A percentile compares a stretch with the other conserved stretches of the same genome.
phyloP scores from a whole-genome alignment of 192 early-diverging fungal genomes.

The Backusella macrospora region DNA sequence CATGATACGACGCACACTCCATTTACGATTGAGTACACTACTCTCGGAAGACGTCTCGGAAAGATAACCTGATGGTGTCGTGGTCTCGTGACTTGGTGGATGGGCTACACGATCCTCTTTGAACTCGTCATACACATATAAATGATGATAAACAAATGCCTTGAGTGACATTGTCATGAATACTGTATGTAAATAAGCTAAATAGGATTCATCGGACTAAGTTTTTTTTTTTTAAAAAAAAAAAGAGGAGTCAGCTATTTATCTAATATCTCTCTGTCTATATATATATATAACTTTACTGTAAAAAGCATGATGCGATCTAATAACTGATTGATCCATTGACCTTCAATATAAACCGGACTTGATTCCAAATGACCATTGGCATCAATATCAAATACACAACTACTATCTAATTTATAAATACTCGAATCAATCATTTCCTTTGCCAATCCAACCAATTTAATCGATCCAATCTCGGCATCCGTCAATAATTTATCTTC shows the following conservation, averaged over 20 bases:
- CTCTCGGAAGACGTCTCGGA: slow-evolving; percentile 9
- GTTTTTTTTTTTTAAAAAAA: too few relatives aligned
- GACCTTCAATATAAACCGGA: slow-evolving; percentile 38
- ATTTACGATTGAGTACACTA: slow-evolving; percentile 21
- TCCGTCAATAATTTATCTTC: slow-evolving; percentile 19
- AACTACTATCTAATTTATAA: slow-evolving; percentile 32
- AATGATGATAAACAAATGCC: slow-evolving; percentile 40
- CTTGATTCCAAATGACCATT: slow-evolving; percentile 30
- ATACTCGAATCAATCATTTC: slow-evolving; percentile 36
- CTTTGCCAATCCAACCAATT: slow-evolving; percentile 30
- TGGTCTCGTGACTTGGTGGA: background rate
- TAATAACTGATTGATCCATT: slow-evolving; percentile 40
- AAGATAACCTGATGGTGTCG: slow-evolving; percentile 8
- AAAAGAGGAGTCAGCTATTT: too few relatives aligned
- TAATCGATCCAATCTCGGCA: slow-evolving; percentile 21
- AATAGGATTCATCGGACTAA: slow-evolving; percentile 33
- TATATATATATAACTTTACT: slow-evolving; percentile 21
- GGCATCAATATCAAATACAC: slow-evolving; percentile 36
- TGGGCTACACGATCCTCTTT: background rate
- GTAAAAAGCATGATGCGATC: slow-evolving; percentile 21
- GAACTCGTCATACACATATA: slow-evolving; percentile 30
- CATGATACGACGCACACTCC: slow-evolving; percentile 37
- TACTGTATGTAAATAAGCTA: slow-evolving; percentile 40
- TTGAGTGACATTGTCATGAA: slow-evolving; percentile 40
- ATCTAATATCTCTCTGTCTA: too few relatives aligned